Base-by-base conservation (phyloP, 225 moss, liverwort and hornwort species). In the Marchantia paleacea region DNA sequence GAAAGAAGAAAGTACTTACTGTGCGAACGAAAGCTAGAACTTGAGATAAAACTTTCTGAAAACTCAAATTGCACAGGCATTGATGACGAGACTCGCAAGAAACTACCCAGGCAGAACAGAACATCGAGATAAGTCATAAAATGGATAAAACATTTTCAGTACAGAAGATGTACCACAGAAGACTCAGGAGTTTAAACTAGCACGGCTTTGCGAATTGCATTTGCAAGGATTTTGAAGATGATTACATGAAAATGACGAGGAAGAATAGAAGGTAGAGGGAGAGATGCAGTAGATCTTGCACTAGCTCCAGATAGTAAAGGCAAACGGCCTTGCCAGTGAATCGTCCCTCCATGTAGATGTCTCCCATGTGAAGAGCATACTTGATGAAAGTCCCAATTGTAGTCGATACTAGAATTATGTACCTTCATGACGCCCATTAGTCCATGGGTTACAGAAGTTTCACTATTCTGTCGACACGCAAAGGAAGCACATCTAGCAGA, bases 291-390 rank as follows among this genome's bases (percentile, higher is more conserved):
- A 96, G 86, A 80, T 96, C 96, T 77, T 91, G 94, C 78, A 94
- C 94, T 80, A 96, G 92, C 86, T 94, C 94, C 78, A 96, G 83
- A 77, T 96, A 96, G 80, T 94, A 96, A 69, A 96, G 88, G 72
- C 90, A 93, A 0, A 96, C 92, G 75, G 94, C 94, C 80, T 93
- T 96, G 78, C 87, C 92, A 61, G 84, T 90, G 90, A 91, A 93
- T 28, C 86, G 92, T 30, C 93, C 94, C 69, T 94, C 92, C 84
- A 87, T 92, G 71, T 90, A 82, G 84, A 90, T 90, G 39, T 96
- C 96, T 83, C 90, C 91, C 76, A 92, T 81, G 62, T 93, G 91
- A 22, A 96, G 85, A 66, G 86, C 90, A 80, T 96, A 96, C 80
- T 96, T 96, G 81, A 94, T 80, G 77, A 86, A 90, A 25, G 91